Evolutionary conservation across 768 basidiomycete genomes (phyloP).

Genomic region (Crassisporium funariophilum): DNA sequence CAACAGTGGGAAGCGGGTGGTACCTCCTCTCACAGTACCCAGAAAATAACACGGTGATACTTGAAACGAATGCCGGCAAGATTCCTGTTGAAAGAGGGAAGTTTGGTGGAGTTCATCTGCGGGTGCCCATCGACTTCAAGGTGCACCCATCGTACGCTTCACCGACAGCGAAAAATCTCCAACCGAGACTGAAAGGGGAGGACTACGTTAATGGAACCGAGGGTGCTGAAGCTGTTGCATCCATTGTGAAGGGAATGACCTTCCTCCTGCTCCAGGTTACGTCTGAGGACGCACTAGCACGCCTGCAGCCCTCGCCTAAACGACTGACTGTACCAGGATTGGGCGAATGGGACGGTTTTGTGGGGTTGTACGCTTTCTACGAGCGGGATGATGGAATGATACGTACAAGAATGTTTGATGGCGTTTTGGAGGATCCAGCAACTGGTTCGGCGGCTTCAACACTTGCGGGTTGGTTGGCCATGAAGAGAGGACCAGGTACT

Average conservation of each 20-base stretch:
- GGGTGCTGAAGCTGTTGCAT: conserved; percentile 38
- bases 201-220: conserved; percentile 40
- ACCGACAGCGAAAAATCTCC: conserved; percentile 28
- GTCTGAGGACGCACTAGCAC: conserved; percentile 39
- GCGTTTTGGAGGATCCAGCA: conserved; percentile 44
- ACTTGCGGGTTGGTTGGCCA: conserved; percentile 41
- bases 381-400: conserved; percentile 34
- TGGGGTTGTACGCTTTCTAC: conserved; percentile 39
- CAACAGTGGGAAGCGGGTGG: conserved; percentile 46
- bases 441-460: conserved; percentile 50
- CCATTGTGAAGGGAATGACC: conserved; percentile 51
- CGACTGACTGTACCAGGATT: conserved; percentile 29
- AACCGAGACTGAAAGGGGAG: conserved; percentile 25
- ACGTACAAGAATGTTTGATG: conserved; percentile 45
- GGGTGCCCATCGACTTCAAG: conserved; percentile 45
- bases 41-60: conserved; percentile 23
- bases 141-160: conserved; percentile 32
- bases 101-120: conserved; percentile 32
- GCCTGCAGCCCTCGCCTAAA: conserved; percentile 28
- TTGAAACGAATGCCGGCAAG: conserved; percentile 44
- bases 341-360: conserved; percentile 42
- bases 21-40: conserved; percentile 34
- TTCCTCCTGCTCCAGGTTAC: conserved; percentile 41
- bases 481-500: conserved; percentile 35
- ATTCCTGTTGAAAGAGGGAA: conserved; percentile 36